These are phyloP conservation scores for Macrotyloma uniflorum DNA, from an alignment of 306 rosid genomes.

Conservation along the genomic window DNA sequence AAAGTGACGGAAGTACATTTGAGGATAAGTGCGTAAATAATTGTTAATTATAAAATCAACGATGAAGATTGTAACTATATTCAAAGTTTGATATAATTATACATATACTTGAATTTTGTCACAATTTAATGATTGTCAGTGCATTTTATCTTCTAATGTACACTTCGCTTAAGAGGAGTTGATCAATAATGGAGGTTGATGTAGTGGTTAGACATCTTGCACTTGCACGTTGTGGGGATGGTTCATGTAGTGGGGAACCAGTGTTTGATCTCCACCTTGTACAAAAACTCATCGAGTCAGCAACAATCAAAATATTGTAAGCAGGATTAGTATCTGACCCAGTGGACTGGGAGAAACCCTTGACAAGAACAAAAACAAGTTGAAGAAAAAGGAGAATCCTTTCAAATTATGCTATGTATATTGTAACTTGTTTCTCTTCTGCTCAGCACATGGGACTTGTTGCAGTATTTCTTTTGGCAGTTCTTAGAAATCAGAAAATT, in stretches of 20 bases:
- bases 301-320: too few species aligned
- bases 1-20: neutral
- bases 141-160: neutral
- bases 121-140: neutral
- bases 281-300: too few species aligned
- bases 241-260: too few species aligned
- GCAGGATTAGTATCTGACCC: too few species aligned
- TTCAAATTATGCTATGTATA: constrained; percentile 8
- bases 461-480: neutral
- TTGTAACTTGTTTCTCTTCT: neutral
- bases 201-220: too few species aligned
- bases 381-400: constrained; percentile 20
- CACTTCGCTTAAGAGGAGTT: too few species aligned
- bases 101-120: neutral
- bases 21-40: neutral
- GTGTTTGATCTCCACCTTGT: too few species aligned
- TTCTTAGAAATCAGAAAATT: constrained; percentile 18
- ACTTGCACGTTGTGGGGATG: too few species aligned
- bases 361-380: too few species aligned
- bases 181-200: too few species aligned
- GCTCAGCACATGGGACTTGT: neutral
- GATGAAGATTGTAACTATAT: neutral
- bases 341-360: neutral
- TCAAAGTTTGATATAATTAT: neutral
- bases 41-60: neutral